Percentiles rank a stretch among this genome's conserved stretches.
phyloP scores from a whole-genome alignment of 1,284 basidiomycete genomes.

The Fomes fomentarius region DNA sequence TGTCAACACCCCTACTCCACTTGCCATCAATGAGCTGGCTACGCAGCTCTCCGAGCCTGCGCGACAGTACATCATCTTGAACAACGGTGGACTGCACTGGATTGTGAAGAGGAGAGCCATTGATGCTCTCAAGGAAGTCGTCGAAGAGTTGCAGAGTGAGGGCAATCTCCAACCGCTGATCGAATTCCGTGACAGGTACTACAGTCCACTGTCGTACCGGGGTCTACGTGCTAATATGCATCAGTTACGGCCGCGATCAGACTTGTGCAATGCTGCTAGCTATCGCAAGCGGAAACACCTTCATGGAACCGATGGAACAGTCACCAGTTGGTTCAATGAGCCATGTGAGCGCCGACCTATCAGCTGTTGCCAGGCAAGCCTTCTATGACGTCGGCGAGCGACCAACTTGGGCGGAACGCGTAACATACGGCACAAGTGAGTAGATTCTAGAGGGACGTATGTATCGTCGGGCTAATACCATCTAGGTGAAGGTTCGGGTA shows the following conservation, averaged over 20 bases:
- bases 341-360: constrained; percentile 61
- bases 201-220: constrained; percentile 8
- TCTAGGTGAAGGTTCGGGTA: constrained; percentile 69
- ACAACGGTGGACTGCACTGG: constrained; percentile 84
- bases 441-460: no score
- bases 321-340: constrained; percentile 52
- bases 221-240: constrained; percentile 8
- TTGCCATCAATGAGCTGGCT: constrained; percentile 78
- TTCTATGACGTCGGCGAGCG: constrained; percentile 86
- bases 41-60: constrained; percentile 76
- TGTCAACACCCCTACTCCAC: constrained; percentile 49
- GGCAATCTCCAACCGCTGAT: constrained; percentile 70
- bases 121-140: constrained; percentile 77
- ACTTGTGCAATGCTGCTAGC: constrained; percentile 92
- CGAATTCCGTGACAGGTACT: constrained; percentile 73
- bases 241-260: constrained; percentile 85
- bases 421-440: constrained; percentile 67
- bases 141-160: constrained; percentile 73
- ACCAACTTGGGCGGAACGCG: constrained; percentile 77
- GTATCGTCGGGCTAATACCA: no score
- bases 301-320: constrained; percentile 58
- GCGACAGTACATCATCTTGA: constrained; percentile 84
- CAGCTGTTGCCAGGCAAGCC: constrained; percentile 72
- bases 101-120: constrained; percentile 84
- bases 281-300: constrained; percentile 76